phyloP scores from a whole-genome alignment of 116 monocot species.

The Zostera marina region DNA sequence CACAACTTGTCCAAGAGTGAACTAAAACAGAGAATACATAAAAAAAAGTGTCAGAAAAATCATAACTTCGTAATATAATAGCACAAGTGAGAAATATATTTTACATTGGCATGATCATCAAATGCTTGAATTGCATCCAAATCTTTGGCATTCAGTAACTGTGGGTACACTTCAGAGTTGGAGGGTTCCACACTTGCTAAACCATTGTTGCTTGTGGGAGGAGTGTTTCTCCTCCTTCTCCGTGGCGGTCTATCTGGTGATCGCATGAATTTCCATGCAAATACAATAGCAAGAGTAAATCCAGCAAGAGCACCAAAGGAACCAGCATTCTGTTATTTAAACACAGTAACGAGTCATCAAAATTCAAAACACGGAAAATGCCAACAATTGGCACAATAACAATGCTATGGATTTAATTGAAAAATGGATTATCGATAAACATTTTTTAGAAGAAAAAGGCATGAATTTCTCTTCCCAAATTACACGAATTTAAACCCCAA shows the following conservation, averaged over 20 bases:
- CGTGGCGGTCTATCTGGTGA: constrained; percentile 27
- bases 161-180: constrained; percentile 13
- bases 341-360: constrained; percentile 2
- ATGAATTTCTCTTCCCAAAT: background rate
- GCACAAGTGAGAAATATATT: background rate
- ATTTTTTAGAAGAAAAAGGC: background rate
- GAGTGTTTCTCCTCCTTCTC: constrained; percentile 13
- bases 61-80: background rate
- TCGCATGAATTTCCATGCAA: constrained; percentile 73
- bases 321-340: constrained; percentile 40
- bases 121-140: constrained; percentile 18
- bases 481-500: background rate
- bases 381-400: background rate
- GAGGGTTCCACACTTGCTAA: constrained; percentile 9
- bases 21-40: constrained; percentile 21
- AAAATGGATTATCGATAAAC: background rate
- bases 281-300: constrained; percentile 73
- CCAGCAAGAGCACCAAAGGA: constrained; percentile 85
- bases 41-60: constrained; percentile 2
- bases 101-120: constrained; percentile 25
- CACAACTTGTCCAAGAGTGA: constrained; percentile 44
- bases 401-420: background rate
- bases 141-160: constrained; percentile 18
- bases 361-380: background rate
- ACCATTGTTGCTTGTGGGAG: constrained; percentile 13